Conservation (phyloP, 805 yeast species). For the Ogataea paraovalis region DNA sequence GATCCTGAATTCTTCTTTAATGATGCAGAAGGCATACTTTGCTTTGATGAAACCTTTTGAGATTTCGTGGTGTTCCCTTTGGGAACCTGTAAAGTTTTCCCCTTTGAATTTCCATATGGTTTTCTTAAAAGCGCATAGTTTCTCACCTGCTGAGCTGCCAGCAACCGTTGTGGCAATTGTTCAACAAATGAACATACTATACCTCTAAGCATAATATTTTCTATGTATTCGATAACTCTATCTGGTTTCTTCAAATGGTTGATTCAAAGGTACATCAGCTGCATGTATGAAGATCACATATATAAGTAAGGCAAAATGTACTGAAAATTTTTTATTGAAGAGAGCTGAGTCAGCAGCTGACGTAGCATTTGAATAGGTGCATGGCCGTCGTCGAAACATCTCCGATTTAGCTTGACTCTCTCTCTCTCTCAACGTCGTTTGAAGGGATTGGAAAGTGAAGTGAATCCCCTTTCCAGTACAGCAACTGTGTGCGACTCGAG, state of each 20-base stretch:
- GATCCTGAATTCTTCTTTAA: background rate
- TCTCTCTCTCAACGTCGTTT: background rate
- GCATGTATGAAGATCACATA: no score
- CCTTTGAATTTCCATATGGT: conserved; percentile 4
- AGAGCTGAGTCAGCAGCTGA: background rate
- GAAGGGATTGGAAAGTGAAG: background rate
- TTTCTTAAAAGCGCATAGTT: conserved; percentile 1
- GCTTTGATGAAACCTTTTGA: background rate
- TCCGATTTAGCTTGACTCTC: background rate
- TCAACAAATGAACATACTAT: background rate
- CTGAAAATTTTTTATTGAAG: background rate
- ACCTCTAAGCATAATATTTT: background rate
- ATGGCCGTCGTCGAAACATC: background rate
- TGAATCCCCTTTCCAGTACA: no score
- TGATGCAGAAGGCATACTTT: no score
- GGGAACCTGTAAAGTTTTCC: conserved; percentile 17
- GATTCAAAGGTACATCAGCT: no score
- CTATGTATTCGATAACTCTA: no score
- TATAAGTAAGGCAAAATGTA: background rate
- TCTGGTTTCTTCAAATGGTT: no score
- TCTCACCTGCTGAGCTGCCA: background rate
- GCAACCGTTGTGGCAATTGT: background rate
- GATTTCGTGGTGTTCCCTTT: background rate
- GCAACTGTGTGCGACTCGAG: no score
- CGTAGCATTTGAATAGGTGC: background rate